Base-by-base conservation (phyloP, 352 stramenopile species). In the Phytopythium cucurbitacearum region DNA sequence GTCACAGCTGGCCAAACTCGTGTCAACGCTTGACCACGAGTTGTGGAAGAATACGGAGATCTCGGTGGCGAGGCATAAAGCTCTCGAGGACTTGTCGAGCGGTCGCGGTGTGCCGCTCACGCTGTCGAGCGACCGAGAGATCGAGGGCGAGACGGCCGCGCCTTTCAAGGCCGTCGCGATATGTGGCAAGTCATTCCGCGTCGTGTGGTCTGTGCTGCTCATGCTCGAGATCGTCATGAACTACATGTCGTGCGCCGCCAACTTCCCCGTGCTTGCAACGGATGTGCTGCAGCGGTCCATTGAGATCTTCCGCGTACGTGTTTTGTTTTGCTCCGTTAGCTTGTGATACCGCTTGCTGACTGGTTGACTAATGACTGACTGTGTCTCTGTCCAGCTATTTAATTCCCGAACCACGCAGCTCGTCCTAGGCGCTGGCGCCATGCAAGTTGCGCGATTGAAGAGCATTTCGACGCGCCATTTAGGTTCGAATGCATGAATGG, bases 381-480 rank as follows among this genome's bases (percentile, higher is more conserved):
- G 39, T 51, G 51, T 53, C 38, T 48, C 92, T 7, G 40, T 81
- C 36, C 59, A 96, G 67, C 65, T 99, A 59, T 99, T 98, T 86
- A 98, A 98, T 67, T 96, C 94, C 7, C 69, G 95, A 13, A 97
- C 96, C 5, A 98, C 91, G 13, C 93, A 98, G 55, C 82, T 99
- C 12, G 96, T 99, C 35, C 79, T 99, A 10, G 95, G 94, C 6
- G 96, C 96, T 59, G 95, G 95, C 10, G 95, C 95, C 10, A 98
- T 99, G 72, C 94, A 99, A 69, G 82, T 96, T 40, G 95, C 95
- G n/a, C 79, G 86, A 40, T 75, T 98, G 16, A 98, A 98, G 64
- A 98, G 90, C 41, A 99, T 99, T 67, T 98, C 96, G 21, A 90
- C 95, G 0, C 92, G 97, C 43, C 96, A 99, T 72, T 68, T 99